Percentiles rank a stretch among this genome's conserved stretches.
Evolutionary conservation across 2,329 filamentous ascomycete genomes (phyloP).

Genomic region (Colletotrichum simmondsii): DNA sequence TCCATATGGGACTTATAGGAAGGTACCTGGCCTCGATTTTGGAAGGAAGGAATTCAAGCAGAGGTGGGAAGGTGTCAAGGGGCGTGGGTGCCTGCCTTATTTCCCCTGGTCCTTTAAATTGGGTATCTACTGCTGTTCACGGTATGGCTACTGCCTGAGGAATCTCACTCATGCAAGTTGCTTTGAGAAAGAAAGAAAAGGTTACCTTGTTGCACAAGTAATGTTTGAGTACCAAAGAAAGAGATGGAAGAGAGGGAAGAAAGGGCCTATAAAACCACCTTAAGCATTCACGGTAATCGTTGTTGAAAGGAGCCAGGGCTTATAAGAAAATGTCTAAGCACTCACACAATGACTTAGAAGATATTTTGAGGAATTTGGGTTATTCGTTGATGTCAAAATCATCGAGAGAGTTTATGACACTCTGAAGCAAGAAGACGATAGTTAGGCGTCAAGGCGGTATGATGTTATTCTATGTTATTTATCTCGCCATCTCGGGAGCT

Average conservation of each 20-base stretch:
- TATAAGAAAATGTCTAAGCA: neutral
- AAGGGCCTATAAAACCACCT: neutral
- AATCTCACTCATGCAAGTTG: neutral
- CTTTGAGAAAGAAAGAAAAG: neutral
- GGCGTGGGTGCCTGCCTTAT: neutral
- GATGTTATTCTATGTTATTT: neutral
- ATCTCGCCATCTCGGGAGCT: neutral
- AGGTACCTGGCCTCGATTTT: neutral
- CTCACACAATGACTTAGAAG: neutral
- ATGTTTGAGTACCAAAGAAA: neutral
- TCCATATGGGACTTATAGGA: too few relatives aligned
- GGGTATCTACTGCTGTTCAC: neutral
- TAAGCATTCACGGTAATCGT: neutral
- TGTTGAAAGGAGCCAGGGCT: neutral
- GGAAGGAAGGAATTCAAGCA: neutral
- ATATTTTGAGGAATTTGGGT: neutral
- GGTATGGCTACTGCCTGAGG: neutral
- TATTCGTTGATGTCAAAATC: neutral
- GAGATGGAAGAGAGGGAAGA: neutral
- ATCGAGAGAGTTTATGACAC: neutral
- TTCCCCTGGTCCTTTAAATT: neutral
- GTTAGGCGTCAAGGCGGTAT: neutral
- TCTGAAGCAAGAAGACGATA: neutral
- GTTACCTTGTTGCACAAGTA: neutral
- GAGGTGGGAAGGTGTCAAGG: neutral